phyloP scores from a whole-genome alignment of 108 stramenopile species.

The Phaeodactylum tricornutum region DNA sequence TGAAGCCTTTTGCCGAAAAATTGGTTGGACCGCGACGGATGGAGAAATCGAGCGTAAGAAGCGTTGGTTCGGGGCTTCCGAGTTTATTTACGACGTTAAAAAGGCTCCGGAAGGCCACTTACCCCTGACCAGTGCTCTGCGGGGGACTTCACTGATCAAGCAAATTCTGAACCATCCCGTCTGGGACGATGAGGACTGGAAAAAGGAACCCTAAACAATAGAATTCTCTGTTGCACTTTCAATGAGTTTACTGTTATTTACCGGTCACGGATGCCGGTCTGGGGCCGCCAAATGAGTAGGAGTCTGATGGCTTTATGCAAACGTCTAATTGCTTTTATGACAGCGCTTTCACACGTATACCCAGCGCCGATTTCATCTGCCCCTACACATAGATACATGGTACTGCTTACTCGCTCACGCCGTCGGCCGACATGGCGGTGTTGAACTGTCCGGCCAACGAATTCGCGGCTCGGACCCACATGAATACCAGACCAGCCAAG shows the following conservation, averaged over 20 bases:
- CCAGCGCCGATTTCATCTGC: conserved; percentile 16
- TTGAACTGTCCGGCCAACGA: conserved; percentile 76
- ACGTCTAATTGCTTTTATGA: no score
- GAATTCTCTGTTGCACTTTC: background rate
- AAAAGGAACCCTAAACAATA: conserved; percentile 58
- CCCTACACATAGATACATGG: conserved; percentile 9
- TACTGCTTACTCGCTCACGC: background rate
- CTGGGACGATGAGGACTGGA: conserved; percentile 94
- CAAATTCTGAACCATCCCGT: conserved; percentile 84
- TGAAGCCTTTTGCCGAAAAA: conserved; percentile 86
- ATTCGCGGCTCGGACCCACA: conserved; percentile 73
- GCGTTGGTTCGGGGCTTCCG: conserved; percentile 94
- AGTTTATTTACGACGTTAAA: conserved; percentile 93
- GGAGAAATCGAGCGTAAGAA: conserved; percentile 92
- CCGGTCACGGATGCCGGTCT: no score
- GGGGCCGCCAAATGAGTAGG: no score
- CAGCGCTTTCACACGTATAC: no score
- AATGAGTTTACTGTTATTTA: no score
- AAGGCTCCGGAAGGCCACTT: conserved; percentile 93
- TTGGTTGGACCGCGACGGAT: conserved; percentile 94
- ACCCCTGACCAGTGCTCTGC: conserved; percentile 89
- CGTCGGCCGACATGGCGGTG: conserved; percentile 42
- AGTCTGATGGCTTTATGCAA: no score
- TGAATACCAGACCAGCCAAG: conserved; percentile 50
- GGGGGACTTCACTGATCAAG: conserved; percentile 91